These are phyloP conservation scores for Omphalea diandra DNA, from an alignment of 441 rosid species.

Conservation along the genomic window DNA sequence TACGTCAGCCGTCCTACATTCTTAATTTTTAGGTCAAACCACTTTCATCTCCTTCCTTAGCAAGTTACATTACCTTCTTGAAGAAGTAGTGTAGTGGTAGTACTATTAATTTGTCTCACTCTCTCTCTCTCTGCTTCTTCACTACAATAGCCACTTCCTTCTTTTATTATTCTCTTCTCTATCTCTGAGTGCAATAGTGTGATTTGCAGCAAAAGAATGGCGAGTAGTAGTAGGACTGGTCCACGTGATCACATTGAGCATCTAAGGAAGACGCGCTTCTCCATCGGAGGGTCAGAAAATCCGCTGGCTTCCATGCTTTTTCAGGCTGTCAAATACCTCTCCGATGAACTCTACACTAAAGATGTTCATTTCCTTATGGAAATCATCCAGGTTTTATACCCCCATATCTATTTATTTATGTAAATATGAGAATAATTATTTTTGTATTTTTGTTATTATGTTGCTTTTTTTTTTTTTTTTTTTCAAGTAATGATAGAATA, in stretches of 20 bases:
- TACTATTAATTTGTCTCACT: too few species aligned
- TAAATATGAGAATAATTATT: not conserved
- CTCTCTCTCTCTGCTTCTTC: too few species aligned
- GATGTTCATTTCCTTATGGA: conserved; percentile 64
- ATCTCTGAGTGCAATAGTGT: not conserved
- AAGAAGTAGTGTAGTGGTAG: too few species aligned
- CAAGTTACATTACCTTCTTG: not conserved
- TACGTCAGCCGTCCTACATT: too few species aligned
- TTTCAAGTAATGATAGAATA: too few species aligned
- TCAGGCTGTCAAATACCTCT: conserved; percentile 54
- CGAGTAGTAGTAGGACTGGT: too few species aligned
- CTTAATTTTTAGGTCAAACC: too few species aligned
- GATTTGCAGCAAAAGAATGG: conserved; percentile 21
- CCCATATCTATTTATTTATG: not conserved
- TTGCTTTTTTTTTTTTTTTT: not conserved
- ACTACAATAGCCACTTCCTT: too few species aligned
- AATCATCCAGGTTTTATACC: conserved; percentile 54
- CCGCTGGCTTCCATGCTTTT: conserved; percentile 54
- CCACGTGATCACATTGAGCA: conserved; percentile 48
- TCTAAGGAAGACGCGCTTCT: conserved; percentile 41
- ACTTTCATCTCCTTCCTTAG: not conserved
- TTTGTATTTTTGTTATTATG: not conserved
- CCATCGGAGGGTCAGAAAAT: conserved; percentile 54
- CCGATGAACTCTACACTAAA: conserved; percentile 69
- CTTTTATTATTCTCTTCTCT: not conserved